These are phyloP conservation scores for Coemansia sp. DNA, from an alignment of 371 early-diverging fungal species.

Conservation along the genomic window DNA sequence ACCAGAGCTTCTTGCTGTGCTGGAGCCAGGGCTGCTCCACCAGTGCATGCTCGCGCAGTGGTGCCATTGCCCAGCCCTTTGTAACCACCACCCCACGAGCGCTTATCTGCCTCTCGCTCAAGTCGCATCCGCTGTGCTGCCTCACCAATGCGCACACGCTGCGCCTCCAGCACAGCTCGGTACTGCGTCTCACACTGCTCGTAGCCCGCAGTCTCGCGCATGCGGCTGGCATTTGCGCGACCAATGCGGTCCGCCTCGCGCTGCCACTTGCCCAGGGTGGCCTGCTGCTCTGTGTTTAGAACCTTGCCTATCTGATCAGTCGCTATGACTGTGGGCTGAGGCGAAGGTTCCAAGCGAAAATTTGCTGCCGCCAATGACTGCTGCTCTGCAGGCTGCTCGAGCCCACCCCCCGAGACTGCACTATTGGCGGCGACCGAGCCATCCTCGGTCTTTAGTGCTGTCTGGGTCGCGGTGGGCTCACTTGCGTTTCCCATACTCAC, in stretches of 20 bases:
- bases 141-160: conserved; percentile 29
- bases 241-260: conserved; percentile 16
- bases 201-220: conserved; percentile 32
- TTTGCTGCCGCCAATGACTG: conserved; percentile 19
- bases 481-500: conserved; percentile 40
- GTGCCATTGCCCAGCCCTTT: conserved; percentile 33
- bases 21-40: conserved; percentile 18
- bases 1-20: conserved; percentile 19
- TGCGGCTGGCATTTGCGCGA: conserved; percentile 31
- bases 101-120: conserved; percentile 35
- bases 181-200: conserved; percentile 36
- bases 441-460: conserved; percentile 19
- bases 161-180: conserved; percentile 28
- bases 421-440: conserved; percentile 11
- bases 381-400: conserved; percentile 10
- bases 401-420: conserved; percentile 37
- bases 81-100: conserved; percentile 39
- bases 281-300: conserved; percentile 30
- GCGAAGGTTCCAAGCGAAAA: conserved; percentile 44
- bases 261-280: conserved; percentile 31
- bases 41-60: neutral
- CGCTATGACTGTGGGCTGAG: conserved; percentile 41
- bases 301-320: conserved; percentile 27
- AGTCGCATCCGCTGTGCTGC: conserved; percentile 7
- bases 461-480: conserved; percentile 34